phyloP scores from a whole-genome alignment of 352 stramenopile genomes.

The Aphanomyces euteiches region DNA sequence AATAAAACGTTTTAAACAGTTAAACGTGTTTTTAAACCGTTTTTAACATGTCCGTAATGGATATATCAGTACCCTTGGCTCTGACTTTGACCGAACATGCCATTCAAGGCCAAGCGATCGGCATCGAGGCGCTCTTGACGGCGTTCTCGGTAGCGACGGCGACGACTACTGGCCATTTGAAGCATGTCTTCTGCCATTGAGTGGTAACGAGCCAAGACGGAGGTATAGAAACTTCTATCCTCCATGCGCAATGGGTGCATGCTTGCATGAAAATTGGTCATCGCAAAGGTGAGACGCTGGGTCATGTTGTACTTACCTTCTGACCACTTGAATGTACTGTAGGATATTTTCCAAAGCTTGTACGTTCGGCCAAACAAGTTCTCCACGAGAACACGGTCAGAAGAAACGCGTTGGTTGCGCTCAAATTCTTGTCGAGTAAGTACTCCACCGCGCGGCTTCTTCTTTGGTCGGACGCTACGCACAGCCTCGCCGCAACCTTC shows the following conservation, averaged over 20 bases:
- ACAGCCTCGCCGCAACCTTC: not conserved
- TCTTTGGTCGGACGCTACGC: slow-evolving; percentile 8
- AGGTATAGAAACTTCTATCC: not conserved
- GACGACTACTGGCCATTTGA: not conserved
- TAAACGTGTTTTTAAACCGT: no score
- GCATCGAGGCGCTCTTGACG: not conserved
- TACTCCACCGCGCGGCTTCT: not conserved
- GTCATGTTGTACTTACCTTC: not conserved
- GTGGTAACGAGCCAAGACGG: not conserved
- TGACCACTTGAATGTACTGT: not conserved
- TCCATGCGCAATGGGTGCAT: not conserved
- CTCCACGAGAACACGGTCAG: not conserved
- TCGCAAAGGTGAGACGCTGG: not conserved
- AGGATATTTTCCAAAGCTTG: slow-evolving; percentile 1
- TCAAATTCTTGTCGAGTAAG: slow-evolving; percentile 13
- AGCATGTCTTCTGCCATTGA: not conserved
- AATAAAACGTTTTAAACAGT: no score
- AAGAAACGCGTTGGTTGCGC: not conserved
- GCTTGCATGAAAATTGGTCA: slow-evolving; percentile 1
- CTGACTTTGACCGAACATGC: no score
- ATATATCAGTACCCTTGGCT: no score
- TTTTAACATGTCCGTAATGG: no score
- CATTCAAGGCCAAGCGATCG: not conserved
- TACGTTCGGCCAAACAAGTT: not conserved
- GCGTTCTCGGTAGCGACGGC: not conserved